Conservation (phyloP, 805 yeast genomes). For the Teunomyces lycoperdinae region DNA sequence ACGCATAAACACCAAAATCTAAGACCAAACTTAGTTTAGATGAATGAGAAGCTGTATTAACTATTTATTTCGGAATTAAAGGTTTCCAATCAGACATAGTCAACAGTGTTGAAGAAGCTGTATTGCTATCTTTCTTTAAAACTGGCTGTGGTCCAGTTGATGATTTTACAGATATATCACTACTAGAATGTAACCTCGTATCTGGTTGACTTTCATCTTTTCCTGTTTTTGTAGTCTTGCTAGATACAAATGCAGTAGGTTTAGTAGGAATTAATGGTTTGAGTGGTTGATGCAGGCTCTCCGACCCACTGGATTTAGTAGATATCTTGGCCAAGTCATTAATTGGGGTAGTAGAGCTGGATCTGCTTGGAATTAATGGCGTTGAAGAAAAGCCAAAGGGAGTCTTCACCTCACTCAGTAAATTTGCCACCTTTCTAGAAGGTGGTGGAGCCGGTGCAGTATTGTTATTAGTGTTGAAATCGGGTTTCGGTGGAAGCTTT, state of each 20-base stretch:
- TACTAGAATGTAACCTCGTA: not conserved
- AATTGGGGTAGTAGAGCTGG: slow-evolving; percentile 27
- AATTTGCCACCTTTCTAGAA: slow-evolving; percentile 14
- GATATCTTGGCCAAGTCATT: slow-evolving; percentile 3
- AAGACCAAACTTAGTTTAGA: not conserved
- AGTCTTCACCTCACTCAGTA: slow-evolving; percentile 11
- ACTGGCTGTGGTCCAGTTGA: slow-evolving; percentile 8
- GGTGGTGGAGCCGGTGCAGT: slow-evolving; percentile 18
- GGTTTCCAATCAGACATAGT: slow-evolving; percentile 52
- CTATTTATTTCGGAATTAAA: slow-evolving; percentile 40
- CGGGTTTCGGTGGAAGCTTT: slow-evolving; percentile 10
- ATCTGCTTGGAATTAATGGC: slow-evolving; percentile 38
- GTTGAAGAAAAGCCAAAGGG: slow-evolving; percentile 37
- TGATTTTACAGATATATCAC: not conserved
- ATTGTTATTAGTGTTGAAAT: not conserved
- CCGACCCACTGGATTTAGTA: not conserved
- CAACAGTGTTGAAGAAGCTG: slow-evolving; percentile 13
- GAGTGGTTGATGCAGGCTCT: not conserved
- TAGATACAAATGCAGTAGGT: slow-evolving; percentile 26
- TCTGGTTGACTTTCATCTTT: not conserved
- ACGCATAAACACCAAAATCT: too few species aligned
- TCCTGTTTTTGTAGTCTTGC: slow-evolving; percentile 12
- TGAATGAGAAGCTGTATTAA: not conserved
- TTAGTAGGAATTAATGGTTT: slow-evolving; percentile 39
- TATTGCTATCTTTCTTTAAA: slow-evolving; percentile 5